Evolutionary conservation across 768 basidiomycete genomes (phyloP).

Genomic region (Imleria badia): DNA sequence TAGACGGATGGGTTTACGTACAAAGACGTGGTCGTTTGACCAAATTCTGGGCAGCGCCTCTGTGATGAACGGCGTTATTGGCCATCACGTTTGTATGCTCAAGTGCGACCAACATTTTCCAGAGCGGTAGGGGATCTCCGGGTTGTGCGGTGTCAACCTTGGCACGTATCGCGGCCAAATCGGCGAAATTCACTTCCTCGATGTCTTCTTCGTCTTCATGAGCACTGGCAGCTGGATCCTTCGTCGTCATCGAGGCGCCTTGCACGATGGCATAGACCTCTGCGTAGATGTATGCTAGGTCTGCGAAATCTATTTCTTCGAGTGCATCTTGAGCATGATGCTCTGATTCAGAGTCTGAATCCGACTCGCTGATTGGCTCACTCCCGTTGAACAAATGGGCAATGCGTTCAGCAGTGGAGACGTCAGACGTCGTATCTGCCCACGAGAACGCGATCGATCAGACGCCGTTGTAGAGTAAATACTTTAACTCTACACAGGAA

Average conservation of each 20-base stretch:
- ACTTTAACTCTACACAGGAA: too few relatives aligned
- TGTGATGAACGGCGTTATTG: background rate
- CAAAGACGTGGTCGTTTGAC: background rate
- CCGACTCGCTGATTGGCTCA: conserved; percentile 24
- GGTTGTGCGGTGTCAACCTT: conserved; percentile 8
- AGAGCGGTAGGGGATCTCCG: too few relatives aligned
- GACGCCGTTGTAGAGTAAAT: too few relatives aligned
- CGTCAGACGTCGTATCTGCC: conserved; percentile 45
- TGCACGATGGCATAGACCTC: conserved; percentile 35
- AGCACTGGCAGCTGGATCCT: background rate
- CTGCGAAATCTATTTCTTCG: conserved; percentile 70
- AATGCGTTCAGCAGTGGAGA: conserved; percentile 69
- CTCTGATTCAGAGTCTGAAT: conserved; percentile 38
- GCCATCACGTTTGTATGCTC: conserved; percentile 5
- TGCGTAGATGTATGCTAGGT: conserved; percentile 48
- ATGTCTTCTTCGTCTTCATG: conserved; percentile 47
- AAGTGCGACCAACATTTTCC: too few relatives aligned
- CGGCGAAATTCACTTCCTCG: conserved; percentile 51
- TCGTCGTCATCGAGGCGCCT: background rate
- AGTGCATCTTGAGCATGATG: too few relatives aligned
- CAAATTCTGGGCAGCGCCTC: background rate
- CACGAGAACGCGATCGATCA: background rate
- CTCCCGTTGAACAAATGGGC: conserved; percentile 57
- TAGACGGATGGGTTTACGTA: background rate
- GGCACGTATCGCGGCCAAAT: conserved; percentile 20